phyloP scores from a whole-genome alignment of 305 asterid species.

The Rubia occidens region DNA sequence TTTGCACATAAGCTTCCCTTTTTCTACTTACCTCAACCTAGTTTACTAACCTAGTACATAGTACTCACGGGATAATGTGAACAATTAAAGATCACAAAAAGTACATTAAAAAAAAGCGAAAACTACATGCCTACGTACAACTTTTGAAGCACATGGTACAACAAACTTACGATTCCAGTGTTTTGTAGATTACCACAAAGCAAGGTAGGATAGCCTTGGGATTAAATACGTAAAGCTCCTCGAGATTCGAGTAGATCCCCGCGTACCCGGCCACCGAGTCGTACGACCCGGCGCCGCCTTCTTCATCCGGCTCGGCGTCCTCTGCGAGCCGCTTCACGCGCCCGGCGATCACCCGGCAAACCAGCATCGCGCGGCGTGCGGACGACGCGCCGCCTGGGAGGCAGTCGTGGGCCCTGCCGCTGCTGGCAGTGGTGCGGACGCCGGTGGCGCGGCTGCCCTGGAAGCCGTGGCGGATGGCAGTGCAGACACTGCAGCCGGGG shows the following conservation, averaged over 20 bases:
- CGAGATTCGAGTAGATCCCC: slow-evolving; percentile 59
- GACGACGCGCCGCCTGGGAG: slow-evolving; percentile 12
- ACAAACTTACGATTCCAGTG: slow-evolving; percentile 42
- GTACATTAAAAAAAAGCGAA: background rate
- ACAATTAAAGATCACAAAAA: background rate
- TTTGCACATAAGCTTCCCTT: background rate
- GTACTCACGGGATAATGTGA: background rate
- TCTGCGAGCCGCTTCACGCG: slow-evolving; percentile 46
- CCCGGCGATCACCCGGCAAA: slow-evolving; percentile 92
- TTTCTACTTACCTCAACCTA: background rate
- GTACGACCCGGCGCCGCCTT: slow-evolving; percentile 21
- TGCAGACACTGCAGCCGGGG: slow-evolving; percentile 81
- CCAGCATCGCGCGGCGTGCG: slow-evolving; percentile 70
- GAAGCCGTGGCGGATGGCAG: slow-evolving; percentile 72
- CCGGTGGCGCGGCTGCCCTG: slow-evolving; percentile 46
- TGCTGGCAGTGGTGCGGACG: slow-evolving; percentile 67
- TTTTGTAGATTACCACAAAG: slow-evolving; percentile 85
- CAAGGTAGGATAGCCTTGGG: slow-evolving; percentile 92
- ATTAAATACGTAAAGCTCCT: slow-evolving; percentile 72
- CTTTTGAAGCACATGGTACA: background rate
- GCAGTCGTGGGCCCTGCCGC: slow-evolving; percentile 82
- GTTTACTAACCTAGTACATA: background rate
- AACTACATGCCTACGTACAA: background rate
- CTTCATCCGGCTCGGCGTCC: slow-evolving; percentile 28
- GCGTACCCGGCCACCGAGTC: slow-evolving; percentile 61